phyloP scores from a whole-genome alignment of 352 stramenopile genomes.

The Phytophthora nicotianae region DNA sequence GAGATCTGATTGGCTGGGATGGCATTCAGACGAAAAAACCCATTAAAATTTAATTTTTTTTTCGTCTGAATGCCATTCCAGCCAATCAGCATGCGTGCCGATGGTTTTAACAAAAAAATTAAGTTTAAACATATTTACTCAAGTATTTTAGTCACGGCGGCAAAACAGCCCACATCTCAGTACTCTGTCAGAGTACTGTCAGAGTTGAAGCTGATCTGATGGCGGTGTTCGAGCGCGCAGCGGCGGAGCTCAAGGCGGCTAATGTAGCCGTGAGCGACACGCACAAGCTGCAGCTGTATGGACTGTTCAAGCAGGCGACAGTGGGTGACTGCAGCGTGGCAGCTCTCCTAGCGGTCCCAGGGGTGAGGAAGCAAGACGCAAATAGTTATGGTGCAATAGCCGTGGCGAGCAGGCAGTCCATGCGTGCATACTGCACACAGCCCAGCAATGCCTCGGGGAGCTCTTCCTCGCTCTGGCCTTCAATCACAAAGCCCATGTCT shows the following conservation, averaged over 20 bases:
- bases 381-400: conserved; percentile 41
- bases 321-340: conserved; percentile 63
- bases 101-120: too few relatives aligned
- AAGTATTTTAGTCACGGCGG: too few relatives aligned
- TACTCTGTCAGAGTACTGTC: too few relatives aligned
- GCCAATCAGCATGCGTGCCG: too few relatives aligned
- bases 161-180: too few relatives aligned
- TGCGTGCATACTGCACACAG: conserved; percentile 76
- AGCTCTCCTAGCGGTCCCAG: conserved; percentile 57
- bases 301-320: conserved; percentile 82
- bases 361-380: too few relatives aligned
- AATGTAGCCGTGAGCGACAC: conserved; percentile 53
- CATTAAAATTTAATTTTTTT: too few relatives aligned
- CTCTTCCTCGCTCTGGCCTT: conserved; percentile 64
- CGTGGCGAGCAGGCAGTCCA: conserved; percentile 58
- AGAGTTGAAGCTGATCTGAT: conserved; percentile 39
- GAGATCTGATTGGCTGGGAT: too few relatives aligned
- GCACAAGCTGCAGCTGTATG: conserved; percentile 82
- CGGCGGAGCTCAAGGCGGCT: conserved; percentile 44
- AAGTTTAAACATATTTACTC: too few relatives aligned
- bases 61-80: too few relatives aligned
- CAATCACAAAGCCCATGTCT: conserved; percentile 82
- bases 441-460: conserved; percentile 76
- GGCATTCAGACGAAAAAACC: too few relatives aligned
- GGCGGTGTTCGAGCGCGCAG: conserved; percentile 54